phyloP scores from a whole-genome alignment of 331 rosid species.

The Cydonia oblonga region DNA sequence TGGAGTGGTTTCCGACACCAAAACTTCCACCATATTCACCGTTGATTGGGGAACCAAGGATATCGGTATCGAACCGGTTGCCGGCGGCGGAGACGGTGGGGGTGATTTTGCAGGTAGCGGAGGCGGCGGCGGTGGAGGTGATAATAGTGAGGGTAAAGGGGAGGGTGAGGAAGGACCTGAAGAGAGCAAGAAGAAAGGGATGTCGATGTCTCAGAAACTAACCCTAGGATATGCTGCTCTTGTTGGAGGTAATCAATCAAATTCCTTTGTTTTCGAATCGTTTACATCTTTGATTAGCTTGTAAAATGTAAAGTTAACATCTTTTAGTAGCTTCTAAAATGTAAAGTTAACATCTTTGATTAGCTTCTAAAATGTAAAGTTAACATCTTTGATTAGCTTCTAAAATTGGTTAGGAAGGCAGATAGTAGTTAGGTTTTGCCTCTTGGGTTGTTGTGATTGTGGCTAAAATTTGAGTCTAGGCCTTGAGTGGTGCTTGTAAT shows the following conservation, averaged over 20 bases:
- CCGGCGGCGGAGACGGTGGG: conserved; percentile 31
- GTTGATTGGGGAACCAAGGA: conserved; percentile 18
- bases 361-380: not conserved
- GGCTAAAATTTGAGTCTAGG: not conserved
- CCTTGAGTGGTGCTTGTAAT: not conserved
- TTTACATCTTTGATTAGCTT: not conserved
- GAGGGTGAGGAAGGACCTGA: conserved; percentile 48
- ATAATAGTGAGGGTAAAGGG: conserved; percentile 15
- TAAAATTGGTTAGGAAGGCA: not conserved
- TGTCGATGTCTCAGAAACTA: conserved; percentile 88
- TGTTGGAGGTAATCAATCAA: conserved; percentile 55
- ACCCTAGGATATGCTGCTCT: conserved; percentile 89
- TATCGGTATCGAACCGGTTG: conserved; percentile 18
- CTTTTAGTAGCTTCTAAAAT: not conserved
- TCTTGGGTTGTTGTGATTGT: not conserved
- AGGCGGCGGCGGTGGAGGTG: conserved; percentile 37
- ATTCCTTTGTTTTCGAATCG: not conserved
- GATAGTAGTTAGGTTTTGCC: not conserved
- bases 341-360: not conserved
- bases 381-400: not conserved
- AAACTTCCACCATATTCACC: conserved; percentile 18
- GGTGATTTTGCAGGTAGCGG: conserved; percentile 24
- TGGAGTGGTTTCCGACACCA: conserved; percentile 37
- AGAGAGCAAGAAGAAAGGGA: conserved; percentile 34
- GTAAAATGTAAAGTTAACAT: not conserved